Percentiles rank a stretch among this genome's conserved stretches.
These are phyloP conservation scores for Aspergillus sp. DNA, from an alignment of 2,329 filamentous ascomycete genomes.

Conservation along the genomic window DNA sequence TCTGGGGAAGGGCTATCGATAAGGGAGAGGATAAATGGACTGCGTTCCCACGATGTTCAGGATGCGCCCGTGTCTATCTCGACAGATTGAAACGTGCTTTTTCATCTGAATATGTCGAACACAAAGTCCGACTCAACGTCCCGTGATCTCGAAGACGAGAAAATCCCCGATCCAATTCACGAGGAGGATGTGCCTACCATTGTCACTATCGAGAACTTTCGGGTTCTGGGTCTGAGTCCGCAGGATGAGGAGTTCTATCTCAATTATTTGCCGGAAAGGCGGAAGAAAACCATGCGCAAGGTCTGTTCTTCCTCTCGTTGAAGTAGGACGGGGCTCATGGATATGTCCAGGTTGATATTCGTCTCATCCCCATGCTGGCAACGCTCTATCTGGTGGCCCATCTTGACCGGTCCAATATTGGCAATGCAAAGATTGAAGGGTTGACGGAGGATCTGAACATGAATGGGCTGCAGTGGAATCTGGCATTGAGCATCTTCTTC, in stretches of 20 bases:
- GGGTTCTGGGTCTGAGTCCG: conserved; percentile 23
- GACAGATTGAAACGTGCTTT: background rate
- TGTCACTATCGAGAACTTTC: conserved; percentile 26
- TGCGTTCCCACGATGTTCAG: too few relatives aligned
- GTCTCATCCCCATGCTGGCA: conserved; percentile 18
- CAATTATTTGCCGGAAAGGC: conserved; percentile 21
- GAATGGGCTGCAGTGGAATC: conserved; percentile 21
- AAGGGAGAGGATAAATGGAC: background rate
- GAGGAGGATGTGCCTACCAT: conserved; percentile 7
- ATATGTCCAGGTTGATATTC: conserved; percentile 12
- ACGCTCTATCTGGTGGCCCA: conserved; percentile 23
- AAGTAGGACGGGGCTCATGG: background rate
- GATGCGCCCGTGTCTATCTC: background rate
- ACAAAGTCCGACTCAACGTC: too few relatives aligned
- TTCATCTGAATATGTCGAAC: too few relatives aligned
- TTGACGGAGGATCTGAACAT: conserved; percentile 18
- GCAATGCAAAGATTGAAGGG: conserved; percentile 27
- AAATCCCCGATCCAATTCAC: background rate
- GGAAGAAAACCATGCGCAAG: conserved; percentile 15
- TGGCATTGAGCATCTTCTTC: conserved; percentile 13
- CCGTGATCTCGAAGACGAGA: background rate
- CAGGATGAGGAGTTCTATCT: conserved; percentile 31
- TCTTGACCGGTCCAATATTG: conserved; percentile 27
- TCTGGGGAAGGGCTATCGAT: background rate
- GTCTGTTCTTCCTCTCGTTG: background rate